phyloP scores from a whole-genome alignment of 169 alveolate species.

The Eimeria tenella region DNA sequence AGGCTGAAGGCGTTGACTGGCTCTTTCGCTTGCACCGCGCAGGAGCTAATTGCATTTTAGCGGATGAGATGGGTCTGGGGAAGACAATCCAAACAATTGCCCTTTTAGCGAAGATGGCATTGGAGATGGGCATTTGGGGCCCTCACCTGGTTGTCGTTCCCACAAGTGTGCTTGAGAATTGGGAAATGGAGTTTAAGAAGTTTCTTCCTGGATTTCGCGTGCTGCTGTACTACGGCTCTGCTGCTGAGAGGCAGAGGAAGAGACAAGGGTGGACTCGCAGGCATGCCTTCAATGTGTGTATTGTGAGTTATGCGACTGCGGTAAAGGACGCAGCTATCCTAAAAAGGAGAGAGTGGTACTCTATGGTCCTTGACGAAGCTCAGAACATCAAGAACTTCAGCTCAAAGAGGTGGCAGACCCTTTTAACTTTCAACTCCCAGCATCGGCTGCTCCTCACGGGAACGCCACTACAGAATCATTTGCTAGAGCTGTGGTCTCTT shows the following conservation, averaged over 20 bases:
- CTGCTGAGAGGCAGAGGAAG: slow-evolving; percentile 88
- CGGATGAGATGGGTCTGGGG: slow-evolving; percentile 99
- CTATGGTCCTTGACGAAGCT: slow-evolving; percentile 99
- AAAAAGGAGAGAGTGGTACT: slow-evolving; percentile 97
- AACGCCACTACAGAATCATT: slow-evolving; percentile 99
- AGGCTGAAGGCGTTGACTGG: slow-evolving; percentile 98
- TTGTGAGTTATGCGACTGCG: slow-evolving; percentile 97
- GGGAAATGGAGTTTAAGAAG: slow-evolving; percentile 99
- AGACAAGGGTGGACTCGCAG: slow-evolving; percentile 78
- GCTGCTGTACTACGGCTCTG: slow-evolving; percentile 96
- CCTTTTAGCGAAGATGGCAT: slow-evolving; percentile 97
- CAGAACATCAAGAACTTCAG: slow-evolving; percentile 98
- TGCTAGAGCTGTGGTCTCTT: slow-evolving; percentile 99
- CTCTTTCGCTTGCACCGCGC: slow-evolving; percentile 96
- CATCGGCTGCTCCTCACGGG: slow-evolving; percentile 98
- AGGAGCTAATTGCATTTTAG: slow-evolving; percentile 98
- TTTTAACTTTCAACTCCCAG: slow-evolving; percentile 97
- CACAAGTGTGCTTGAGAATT: slow-evolving; percentile 97
- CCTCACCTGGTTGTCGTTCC: slow-evolving; percentile 99
- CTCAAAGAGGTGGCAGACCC: slow-evolving; percentile 98
- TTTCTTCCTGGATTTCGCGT: slow-evolving; percentile 99
- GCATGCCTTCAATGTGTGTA: slow-evolving; percentile 97
- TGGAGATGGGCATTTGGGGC: slow-evolving; percentile 98
- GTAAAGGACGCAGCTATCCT: slow-evolving; percentile 96
- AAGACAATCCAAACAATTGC: slow-evolving; percentile 99